These are phyloP conservation scores for Trametes sanguinea DNA, from an alignment of 768 basidiomycete genomes.

Conservation along the genomic window DNA sequence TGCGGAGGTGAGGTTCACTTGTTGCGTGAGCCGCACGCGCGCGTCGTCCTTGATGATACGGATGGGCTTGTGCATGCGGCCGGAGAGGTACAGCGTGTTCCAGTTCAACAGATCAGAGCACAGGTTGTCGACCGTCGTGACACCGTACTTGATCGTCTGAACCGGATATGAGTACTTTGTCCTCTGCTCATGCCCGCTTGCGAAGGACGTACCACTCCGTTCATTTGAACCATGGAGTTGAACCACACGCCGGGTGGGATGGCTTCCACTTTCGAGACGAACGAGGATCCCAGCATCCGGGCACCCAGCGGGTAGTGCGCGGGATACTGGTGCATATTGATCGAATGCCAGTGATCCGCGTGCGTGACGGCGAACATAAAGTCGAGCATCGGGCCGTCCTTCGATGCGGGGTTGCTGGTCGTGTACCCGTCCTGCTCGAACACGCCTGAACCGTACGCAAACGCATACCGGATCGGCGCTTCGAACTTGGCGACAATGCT, in stretches of 20 bases:
- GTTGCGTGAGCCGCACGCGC: constrained; percentile 86
- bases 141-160: constrained; percentile 94
- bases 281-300: constrained; percentile 79
- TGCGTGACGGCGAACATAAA: constrained; percentile 97
- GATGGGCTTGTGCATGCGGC: constrained; percentile 96
- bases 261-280: constrained; percentile 78
- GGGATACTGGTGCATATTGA: constrained; percentile 92
- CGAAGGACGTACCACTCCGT: constrained; percentile 69
- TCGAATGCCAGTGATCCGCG: constrained; percentile 89
- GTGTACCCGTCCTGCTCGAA: constrained; percentile 88
- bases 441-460: constrained; percentile 96
- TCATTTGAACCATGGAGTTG: constrained; percentile 84
- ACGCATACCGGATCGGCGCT: constrained; percentile 93
- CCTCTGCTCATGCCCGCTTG: neutral
- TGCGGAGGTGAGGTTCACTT: constrained; percentile 91
- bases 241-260: constrained; percentile 92
- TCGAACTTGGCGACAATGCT: constrained; percentile 78
- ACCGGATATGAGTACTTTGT: neutral
- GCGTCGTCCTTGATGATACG: constrained; percentile 92
- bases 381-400: constrained; percentile 78
- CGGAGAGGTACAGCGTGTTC: constrained; percentile 91
- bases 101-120: constrained; percentile 91
- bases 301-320: constrained; percentile 89
- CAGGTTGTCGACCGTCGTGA: constrained; percentile 88
- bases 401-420: constrained; percentile 34